A percentile compares a stretch with the other conserved stretches of the same genome.
phyloP scores from a whole-genome alignment of 305 asterid genomes.

The Solanum hybrid region DNA sequence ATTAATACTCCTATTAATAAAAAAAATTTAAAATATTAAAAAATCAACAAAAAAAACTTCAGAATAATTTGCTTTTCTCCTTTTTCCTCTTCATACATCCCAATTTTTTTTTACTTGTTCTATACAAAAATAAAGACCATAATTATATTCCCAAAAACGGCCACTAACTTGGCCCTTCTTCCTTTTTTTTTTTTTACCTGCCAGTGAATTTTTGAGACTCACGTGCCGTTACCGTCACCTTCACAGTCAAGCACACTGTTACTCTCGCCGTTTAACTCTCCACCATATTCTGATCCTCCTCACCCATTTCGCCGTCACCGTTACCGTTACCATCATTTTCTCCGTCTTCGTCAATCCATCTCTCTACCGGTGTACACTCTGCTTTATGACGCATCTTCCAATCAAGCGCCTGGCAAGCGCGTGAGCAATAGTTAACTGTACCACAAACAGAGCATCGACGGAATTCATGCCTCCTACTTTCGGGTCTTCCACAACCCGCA shows the following conservation, averaged over 20 bases:
- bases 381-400: conserved; percentile 90
- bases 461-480: conserved; percentile 76
- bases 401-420: conserved; percentile 94
- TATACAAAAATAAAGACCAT: not conserved
- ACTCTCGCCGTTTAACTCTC: conserved; percentile 23
- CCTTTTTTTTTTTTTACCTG: conserved; percentile 5
- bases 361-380: conserved; percentile 62
- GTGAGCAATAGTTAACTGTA: conserved; percentile 84
- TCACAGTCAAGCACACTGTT: conserved; percentile 14
- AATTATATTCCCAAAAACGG: not conserved
- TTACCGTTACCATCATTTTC: conserved; percentile 23
- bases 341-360: conserved; percentile 47
- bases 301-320: conserved; percentile 10
- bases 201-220: conserved; percentile 23
- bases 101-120: not conserved
- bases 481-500: conserved; percentile 87
- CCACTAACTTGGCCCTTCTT: not conserved
- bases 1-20: not conserved
- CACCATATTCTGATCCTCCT: conserved; percentile 9
- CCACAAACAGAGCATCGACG: conserved; percentile 91
- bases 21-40: too few species aligned
- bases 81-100: not conserved
- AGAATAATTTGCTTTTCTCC: not conserved
- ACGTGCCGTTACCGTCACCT: conserved; percentile 60
- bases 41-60: too few species aligned